Base-by-base conservation (phyloP, 2,329 filamentous ascomycete species). In the Mariannaea sp. region DNA sequence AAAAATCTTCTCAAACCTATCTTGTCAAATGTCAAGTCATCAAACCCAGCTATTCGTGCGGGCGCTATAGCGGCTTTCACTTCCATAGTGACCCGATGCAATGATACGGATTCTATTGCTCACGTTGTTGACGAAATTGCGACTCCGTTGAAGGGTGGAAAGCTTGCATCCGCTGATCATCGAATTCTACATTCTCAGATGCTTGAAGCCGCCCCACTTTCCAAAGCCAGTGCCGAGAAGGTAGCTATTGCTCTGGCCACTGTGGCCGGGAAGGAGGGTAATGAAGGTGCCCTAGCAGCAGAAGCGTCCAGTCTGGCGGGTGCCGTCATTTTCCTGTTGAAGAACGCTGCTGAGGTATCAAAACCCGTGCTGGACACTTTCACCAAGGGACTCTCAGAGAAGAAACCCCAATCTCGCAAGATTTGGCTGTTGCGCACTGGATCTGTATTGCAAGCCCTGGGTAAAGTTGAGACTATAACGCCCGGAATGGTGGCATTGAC, bases 11-110 rank as follows among this genome's bases (percentile, higher is more conserved):
- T 95, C 30, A 97, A 96, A 71, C 90, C 92, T 5, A 77, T 99
- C 10, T 74, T 97, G n/a, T 86, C 91, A 33, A 96, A 92, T 68
- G 80, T 92, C 71, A 97, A 96, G 72, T 97, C 94, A 1, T 92
- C 89, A 66, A 97, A 96, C 70, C 76, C 83, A 12, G 73, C 74
- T 2, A 90, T 97, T 57, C 86, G 93, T 50, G 82, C 82, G 57
- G 92, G 91, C 19, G 89, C 90, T 7, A 74, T 92, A 17, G 79
- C 81, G 32, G 88, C 88, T 7, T 96, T 97, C 70, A 80, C 81
- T 59, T 81, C 82, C 8, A 77, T 92, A n/a, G 82, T 90, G 24
- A 71, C 75, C 35, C 80, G 82, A 61, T 89, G 84, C 60, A 69
- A 75, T 41, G 81, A 90, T 58, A 72, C 78, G 5, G 70, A 76